A percentile compares a stretch with the other conserved stretches of the same genome.
Evolutionary conservation across 306 rosid genomes (phyloP).

Genomic region (Alnus glutinosa): DNA sequence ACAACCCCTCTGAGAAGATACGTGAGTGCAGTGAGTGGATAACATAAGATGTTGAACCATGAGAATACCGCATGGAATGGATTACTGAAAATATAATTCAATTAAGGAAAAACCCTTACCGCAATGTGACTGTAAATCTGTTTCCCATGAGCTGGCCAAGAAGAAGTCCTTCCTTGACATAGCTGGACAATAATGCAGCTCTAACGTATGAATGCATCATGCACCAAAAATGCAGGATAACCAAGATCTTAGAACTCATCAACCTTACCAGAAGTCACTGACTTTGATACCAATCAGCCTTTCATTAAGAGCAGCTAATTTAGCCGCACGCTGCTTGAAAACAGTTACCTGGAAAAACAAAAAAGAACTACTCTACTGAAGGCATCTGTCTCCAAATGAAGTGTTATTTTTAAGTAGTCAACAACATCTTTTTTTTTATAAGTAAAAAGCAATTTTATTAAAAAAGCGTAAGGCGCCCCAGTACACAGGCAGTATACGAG

Average conservation of each 20-base stretch:
- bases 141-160: slow-evolving; percentile 96
- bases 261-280: slow-evolving; percentile 87
- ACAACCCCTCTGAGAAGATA: slow-evolving; percentile 81
- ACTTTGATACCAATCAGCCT: slow-evolving; percentile 87
- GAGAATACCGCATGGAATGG: slow-evolving; percentile 13
- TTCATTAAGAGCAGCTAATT: slow-evolving; percentile 81
- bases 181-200: slow-evolving; percentile 54
- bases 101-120: slow-evolving; percentile 52
- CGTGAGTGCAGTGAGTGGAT: slow-evolving; percentile 29
- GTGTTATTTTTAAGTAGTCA: neutral
- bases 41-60: slow-evolving; percentile 17
- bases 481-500: no score
- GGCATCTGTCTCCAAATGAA: slow-evolving; percentile 22
- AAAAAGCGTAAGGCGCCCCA: no score
- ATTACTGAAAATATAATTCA: neutral
- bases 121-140: slow-evolving; percentile 77
- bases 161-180: slow-evolving; percentile 79
- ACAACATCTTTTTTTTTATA: neutral
- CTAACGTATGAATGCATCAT: slow-evolving; percentile 25
- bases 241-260: slow-evolving; percentile 23
- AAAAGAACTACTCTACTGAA: slow-evolving; percentile 25
- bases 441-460: no score
- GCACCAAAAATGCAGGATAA: slow-evolving; percentile 15
- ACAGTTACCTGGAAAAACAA: slow-evolving; percentile 74
- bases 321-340: slow-evolving; percentile 76